Percentiles rank a stretch among this genome's conserved stretches.
Conservation (phyloP, 805 yeast species). For the Wickerhamiella allomyrinae region DNA sequence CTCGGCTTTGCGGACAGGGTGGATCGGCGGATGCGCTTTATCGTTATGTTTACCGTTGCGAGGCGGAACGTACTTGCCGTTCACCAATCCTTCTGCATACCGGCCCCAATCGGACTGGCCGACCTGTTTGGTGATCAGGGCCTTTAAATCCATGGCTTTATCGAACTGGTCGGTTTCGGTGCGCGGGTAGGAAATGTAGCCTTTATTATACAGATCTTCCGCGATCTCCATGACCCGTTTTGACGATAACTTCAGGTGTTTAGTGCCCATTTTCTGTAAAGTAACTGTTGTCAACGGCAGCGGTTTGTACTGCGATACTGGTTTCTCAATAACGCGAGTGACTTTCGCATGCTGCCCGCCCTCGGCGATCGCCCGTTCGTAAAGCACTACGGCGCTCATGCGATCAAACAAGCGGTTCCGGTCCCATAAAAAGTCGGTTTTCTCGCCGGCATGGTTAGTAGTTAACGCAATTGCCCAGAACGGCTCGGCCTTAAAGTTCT, state of each 20-base stretch:
- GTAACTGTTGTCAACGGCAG: conserved; percentile 90
- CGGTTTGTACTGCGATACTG: conserved; percentile 68
- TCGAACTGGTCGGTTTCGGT: conserved; percentile 93
- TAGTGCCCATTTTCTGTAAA: conserved; percentile 73
- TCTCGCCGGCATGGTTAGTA: conserved; percentile 26
- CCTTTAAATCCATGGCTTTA: conserved; percentile 50
- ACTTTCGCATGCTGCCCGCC: conserved; percentile 37
- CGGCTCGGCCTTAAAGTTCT: conserved; percentile 55
- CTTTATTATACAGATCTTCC: conserved; percentile 71
- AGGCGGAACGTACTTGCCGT: conserved; percentile 45
- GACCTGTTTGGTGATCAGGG: conserved; percentile 46
- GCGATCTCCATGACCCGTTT: conserved; percentile 64
- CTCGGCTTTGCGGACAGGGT: conserved; percentile 43
- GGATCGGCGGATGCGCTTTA: conserved; percentile 97
- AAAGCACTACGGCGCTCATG: conserved; percentile 44
- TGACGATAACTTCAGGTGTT: conserved; percentile 60
- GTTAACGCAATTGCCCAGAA: conserved; percentile 62
- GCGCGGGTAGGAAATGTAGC: conserved; percentile 88
- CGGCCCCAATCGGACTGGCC: conserved; percentile 49
- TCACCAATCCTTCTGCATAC: conserved; percentile 40
- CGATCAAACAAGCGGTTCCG: conserved; percentile 62
- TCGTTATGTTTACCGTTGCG: conserved; percentile 76
- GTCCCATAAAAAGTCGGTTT: conserved; percentile 51
- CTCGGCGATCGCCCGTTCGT: conserved; percentile 46
- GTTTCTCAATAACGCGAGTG: conserved; percentile 37